Conservation (phyloP, 2,329 filamentous ascomycete genomes). For the Thermomyces lanuginosus region DNA sequence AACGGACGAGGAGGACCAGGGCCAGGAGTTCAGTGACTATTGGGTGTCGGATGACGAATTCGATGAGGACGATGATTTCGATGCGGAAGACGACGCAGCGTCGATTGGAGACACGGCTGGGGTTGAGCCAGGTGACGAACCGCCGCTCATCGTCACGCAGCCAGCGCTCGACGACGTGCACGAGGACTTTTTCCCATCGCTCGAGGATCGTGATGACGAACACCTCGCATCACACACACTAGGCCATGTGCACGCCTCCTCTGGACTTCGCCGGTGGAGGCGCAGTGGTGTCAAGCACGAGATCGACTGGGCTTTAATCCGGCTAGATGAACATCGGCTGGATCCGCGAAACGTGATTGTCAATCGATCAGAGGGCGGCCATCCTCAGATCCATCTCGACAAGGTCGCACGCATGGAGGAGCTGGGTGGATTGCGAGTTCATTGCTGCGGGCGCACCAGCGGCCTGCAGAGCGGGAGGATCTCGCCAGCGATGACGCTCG, state of each 20-base stretch:
- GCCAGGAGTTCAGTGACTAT: conserved; percentile 24
- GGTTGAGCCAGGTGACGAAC: conserved; percentile 55
- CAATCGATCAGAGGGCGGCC: conserved; percentile 2
- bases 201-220: conserved; percentile 60
- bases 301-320: conserved; percentile 88
- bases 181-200: conserved; percentile 67
- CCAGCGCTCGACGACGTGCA: conserved; percentile 78
- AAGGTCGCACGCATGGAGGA: conserved; percentile 36
- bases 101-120: conserved; percentile 61
- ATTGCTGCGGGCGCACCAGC: conserved; percentile 76
- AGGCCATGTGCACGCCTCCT: conserved; percentile 76
- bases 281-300: conserved; percentile 65
- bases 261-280: conserved; percentile 63
- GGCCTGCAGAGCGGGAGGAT: conserved; percentile 69
- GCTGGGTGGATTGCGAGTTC: conserved; percentile 61
- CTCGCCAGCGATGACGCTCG: conserved; percentile 58
- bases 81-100: conserved; percentile 37
- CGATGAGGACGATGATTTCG: conserved; percentile 33
- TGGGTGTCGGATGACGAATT: conserved; percentile 31
- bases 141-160: conserved; percentile 71
- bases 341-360: conserved; percentile 55
- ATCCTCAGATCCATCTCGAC: conserved; percentile 35
- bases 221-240: conserved; percentile 67
- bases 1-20: conserved; percentile 35
- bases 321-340: conserved; percentile 54